Evolutionary conservation across 768 basidiomycete genomes (phyloP).

Genomic region (Clitopilus passeckerianus): DNA sequence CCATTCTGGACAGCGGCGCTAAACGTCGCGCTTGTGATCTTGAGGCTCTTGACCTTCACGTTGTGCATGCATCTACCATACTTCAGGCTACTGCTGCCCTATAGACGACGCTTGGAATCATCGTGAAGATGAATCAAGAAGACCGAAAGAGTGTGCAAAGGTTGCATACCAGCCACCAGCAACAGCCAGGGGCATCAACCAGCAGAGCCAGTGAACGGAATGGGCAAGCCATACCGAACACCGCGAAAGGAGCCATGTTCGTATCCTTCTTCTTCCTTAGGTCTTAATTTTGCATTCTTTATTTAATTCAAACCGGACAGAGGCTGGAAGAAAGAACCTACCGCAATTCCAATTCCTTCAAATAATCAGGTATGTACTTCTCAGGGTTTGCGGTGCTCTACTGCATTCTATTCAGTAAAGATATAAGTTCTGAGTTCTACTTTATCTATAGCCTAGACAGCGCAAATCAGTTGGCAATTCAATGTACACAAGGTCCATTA

Average conservation of each 20-base stretch:
- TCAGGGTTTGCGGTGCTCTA: neutral
- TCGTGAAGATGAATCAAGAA: neutral
- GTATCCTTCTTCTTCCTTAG: too few species aligned
- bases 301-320: neutral
- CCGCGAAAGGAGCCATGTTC: neutral
- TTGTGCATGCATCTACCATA: conserved; percentile 7
- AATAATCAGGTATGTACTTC: neutral
- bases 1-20: conserved; percentile 9
- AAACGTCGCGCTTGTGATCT: neutral
- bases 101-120: neutral
- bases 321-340: neutral
- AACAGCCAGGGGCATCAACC: neutral
- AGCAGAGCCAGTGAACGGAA: neutral
- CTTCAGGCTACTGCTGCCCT: neutral
- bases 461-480: too few species aligned
- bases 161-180: neutral
- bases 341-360: neutral
- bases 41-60: neutral
- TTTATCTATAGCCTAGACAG: too few species aligned
- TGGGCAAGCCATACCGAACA: neutral
- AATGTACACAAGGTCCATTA: too few species aligned
- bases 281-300: too few species aligned
- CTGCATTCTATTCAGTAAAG: too few species aligned
- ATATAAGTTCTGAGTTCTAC: too few species aligned
- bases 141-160: neutral